These are phyloP conservation scores for Fraxinus excelsior DNA, from an alignment of 257 asterid species.

Conservation along the genomic window DNA sequence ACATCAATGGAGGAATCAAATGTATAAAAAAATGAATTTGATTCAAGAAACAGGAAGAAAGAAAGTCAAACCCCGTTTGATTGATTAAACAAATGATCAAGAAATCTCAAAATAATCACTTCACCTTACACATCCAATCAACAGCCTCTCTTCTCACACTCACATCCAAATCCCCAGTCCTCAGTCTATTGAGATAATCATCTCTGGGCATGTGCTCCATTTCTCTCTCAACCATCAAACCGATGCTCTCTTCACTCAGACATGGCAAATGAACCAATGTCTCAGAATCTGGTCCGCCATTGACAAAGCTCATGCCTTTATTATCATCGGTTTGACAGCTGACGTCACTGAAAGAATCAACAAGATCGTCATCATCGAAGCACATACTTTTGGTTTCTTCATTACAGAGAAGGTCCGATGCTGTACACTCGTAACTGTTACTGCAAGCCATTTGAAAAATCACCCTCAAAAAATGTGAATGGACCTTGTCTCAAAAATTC, in stretches of 20 bases:
- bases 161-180: constrained; percentile 68
- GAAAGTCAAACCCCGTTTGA: background rate
- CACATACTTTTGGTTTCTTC: constrained; percentile 44
- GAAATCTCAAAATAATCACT: constrained; percentile 18
- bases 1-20: too few species aligned
- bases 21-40: constrained; percentile 6
- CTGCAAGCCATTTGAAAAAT: constrained; percentile 45
- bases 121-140: constrained; percentile 87
- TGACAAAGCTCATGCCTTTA: constrained; percentile 33
- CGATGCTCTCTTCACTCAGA: constrained; percentile 47
- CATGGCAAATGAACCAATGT: constrained; percentile 43
- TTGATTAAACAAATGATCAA: background rate
- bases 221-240: constrained; percentile 61
- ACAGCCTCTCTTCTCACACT: constrained; percentile 60
- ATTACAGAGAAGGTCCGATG: constrained; percentile 50
- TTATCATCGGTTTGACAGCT: constrained; percentile 31
- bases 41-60: constrained; percentile 9
- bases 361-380: constrained; percentile 46
- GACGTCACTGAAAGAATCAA: constrained; percentile 23
- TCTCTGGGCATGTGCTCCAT: constrained; percentile 48
- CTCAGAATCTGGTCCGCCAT: constrained; percentile 45
- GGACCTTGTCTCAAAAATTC: constrained; percentile 35
- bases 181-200: constrained; percentile 72
- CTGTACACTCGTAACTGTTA: constrained; percentile 37
- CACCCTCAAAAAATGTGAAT: constrained; percentile 28